phyloP scores from a whole-genome alignment of 768 basidiomycete genomes.

The Trichaptum fuscoviolaceum region DNA sequence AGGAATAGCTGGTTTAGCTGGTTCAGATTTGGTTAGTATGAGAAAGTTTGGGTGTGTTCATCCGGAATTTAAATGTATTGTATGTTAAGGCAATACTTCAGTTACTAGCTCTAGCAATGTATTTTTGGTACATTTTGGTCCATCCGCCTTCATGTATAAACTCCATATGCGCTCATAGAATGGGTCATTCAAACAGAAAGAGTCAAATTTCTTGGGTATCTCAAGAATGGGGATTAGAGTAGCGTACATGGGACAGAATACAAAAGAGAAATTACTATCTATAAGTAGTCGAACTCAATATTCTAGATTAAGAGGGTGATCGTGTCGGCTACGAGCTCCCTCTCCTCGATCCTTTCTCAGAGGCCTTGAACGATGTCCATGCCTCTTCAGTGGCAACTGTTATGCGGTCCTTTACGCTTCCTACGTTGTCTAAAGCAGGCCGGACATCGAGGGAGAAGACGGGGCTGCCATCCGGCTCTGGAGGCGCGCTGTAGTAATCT shows the following conservation, averaged over 20 bases:
- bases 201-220: neutral
- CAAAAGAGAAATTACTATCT: no score
- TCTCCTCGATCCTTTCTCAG: neutral
- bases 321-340: neutral
- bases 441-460: slow-evolving; percentile 95
- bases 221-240: neutral
- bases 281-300: no score
- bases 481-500: slow-evolving; percentile 95
- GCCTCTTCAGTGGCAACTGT: slow-evolving; percentile 61
- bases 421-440: slow-evolving; percentile 84
- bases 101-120: no score
- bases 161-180: no score
- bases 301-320: neutral
- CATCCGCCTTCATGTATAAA: no score
- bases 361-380: slow-evolving; percentile 41
- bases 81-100: neutral
- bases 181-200: neutral
- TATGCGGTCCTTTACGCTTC: slow-evolving; percentile 71
- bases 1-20: neutral
- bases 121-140: no score
- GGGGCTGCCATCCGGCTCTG: slow-evolving; percentile 85
- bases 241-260: no score
- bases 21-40: neutral
- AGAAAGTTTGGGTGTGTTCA: neutral
- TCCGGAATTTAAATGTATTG: neutral